Conservation (phyloP, 2,329 filamentous ascomycete genomes). For the Colletotrichum lupini region DNA sequence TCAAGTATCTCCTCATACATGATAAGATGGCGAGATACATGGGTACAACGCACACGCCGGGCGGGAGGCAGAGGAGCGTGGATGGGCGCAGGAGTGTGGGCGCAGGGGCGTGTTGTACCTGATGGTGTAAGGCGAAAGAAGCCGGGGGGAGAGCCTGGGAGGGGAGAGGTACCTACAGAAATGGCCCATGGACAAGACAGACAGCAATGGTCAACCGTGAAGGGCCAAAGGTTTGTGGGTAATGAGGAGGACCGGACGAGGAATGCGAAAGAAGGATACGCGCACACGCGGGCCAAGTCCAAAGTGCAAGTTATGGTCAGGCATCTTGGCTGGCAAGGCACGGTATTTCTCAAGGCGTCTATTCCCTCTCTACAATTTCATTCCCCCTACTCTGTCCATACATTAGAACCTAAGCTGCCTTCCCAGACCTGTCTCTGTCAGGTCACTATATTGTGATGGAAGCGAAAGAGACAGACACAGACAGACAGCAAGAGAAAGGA, state of each 20-base stretch:
- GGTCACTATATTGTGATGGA: background rate
- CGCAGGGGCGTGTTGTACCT: background rate
- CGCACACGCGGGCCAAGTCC: background rate
- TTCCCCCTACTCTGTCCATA: too few species aligned
- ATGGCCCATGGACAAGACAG: background rate
- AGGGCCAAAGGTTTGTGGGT: constrained; percentile 6
- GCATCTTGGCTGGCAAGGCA: background rate
- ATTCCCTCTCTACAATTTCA: background rate
- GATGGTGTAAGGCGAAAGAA: background rate
- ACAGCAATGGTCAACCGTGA: background rate
- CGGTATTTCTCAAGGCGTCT: background rate
- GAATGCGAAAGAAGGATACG: constrained; percentile 17
- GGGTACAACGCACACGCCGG: background rate
- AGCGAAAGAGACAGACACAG: background rate
- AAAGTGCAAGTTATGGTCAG: background rate
- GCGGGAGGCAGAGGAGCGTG: background rate
- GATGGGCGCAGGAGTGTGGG: background rate
- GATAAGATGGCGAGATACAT: background rate
- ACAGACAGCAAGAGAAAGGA: too few species aligned
- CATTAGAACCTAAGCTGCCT: too few species aligned
- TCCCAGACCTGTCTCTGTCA: background rate
- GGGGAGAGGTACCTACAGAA: too few species aligned
- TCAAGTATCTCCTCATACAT: background rate
- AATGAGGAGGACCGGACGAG: constrained; percentile 5
- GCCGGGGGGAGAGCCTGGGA: background rate